Base-by-base conservation (phyloP, 2,329 filamentous ascomycete genomes). In the Ophidiomyces ophidiicola region DNA sequence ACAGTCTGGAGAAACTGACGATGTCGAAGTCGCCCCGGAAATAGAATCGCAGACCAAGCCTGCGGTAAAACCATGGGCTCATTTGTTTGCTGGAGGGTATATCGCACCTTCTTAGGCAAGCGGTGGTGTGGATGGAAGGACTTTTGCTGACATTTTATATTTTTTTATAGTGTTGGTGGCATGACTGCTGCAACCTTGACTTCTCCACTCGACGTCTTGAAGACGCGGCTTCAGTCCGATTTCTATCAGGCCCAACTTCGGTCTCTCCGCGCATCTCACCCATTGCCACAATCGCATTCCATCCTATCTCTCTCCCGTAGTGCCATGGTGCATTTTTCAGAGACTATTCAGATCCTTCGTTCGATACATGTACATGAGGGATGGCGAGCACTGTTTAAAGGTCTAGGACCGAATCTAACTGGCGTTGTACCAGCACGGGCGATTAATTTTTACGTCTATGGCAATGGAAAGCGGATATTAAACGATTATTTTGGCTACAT, bases 181-280 rank as follows among this genome's bases (percentile, higher is more conserved):
- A 92, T 94, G 79, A 86, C 84, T 12, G 80, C 88, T 7, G 83
- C 88, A 17, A 79, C 82, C n/a, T 64, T 94, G n/a, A 94, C 88
- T 1, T 86, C 85, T 6, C 88, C 88, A 15, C 80, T 96, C 44
- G 88, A 94, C 56, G 87, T 94, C 21, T 72, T 96, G 36, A 93
- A 93, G 61, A 96, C 88, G 7, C 78, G 88, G 24, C 70, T 96
- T 2, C 88, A 96, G 59, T 92, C 85, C 53, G 87, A 93, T 56
- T 92, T 92, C 59, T 94, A 94, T 69, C 84, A 94, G 59, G 71
- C 78, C 6, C 83, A 94, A 60, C 71, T 94, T 32, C 43, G 29
- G 19, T 37, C 38, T 11, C 34, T 45, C 18, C 41, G 43, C 34
- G 41, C 44, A 1, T 12, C 37, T 7, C 44, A 44, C 21, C 43